phyloP scores from a whole-genome alignment of 148 eudicot genomes.

The Mesembryanthemum crystallinum region DNA sequence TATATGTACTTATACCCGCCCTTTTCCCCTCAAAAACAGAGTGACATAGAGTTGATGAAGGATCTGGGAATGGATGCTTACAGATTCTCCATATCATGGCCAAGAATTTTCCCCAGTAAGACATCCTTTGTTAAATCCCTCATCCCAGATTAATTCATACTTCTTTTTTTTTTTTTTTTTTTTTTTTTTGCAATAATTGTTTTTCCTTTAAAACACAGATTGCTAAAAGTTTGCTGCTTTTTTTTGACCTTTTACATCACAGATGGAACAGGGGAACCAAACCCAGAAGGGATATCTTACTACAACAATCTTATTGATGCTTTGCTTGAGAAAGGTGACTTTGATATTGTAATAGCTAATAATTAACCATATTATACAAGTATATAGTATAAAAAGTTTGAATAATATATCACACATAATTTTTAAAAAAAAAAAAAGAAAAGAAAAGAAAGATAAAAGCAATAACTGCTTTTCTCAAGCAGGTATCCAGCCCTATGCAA shows the following conservation, averaged over 20 bases:
- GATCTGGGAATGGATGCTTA: slow-evolving; percentile 94
- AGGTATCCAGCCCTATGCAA: slow-evolving; percentile 91
- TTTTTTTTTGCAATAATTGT: too few species aligned
- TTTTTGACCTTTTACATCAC: background rate
- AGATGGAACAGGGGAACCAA: slow-evolving; percentile 96
- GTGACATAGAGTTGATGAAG: slow-evolving; percentile 86
- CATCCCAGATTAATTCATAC: background rate
- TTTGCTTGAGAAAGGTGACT: slow-evolving; percentile 69
- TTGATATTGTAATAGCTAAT: background rate
- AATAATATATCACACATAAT: too few species aligned
- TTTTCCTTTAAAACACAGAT: background rate
- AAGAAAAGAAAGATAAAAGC: background rate
- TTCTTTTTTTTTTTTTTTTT: too few species aligned
- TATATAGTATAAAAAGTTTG: background rate
- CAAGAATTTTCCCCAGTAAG: slow-evolving; percentile 92
- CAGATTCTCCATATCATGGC: slow-evolving; percentile 94
- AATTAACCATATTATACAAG: too few species aligned
- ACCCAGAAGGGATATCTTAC: slow-evolving; percentile 74
- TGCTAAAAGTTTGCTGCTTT: too few species aligned
- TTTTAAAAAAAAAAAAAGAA: too few species aligned
- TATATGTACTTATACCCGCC: background rate
- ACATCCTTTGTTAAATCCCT: background rate
- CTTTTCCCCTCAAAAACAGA: slow-evolving; percentile 34
- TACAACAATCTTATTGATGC: slow-evolving; percentile 83
- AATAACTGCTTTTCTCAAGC: slow-evolving; percentile 22